Evolutionary conservation across 2,329 filamentous ascomycete species (phyloP), one percentile per base, ranked within the genome.

Genomic region (Colletotrichum echinochloae): DNA sequence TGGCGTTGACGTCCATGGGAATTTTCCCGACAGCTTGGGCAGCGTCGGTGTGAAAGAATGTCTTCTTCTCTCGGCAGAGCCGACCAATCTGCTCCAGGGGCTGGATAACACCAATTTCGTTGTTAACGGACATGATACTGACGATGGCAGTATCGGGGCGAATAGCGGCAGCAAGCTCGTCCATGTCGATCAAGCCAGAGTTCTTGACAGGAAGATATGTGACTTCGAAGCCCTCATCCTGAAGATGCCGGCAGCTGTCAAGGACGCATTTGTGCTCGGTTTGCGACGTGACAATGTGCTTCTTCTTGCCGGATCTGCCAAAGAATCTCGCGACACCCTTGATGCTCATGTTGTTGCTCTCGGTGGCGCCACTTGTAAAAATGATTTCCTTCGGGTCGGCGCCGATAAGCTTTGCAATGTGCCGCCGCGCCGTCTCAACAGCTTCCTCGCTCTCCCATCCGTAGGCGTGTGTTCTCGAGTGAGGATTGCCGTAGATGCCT

Each of bases 331-430:
- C 95, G 11, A 99, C 95, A 73, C 96, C 96, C 84, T 99, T 99
- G 84, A 99, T 94, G 82, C 94, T 97, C 96, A 99, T 99, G 78
- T 99, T 99, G 83, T 99, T 99, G 79, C 94, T 98, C 85, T 99
- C 96, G 0, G 96, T 99, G 20, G 96, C 96, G 65, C 96, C 96
- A 77, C 95, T 98, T 8, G 96, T 99, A 83, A 99, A 98, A 77
- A 99, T 97, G 74, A 99, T 98, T 80, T 99, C 96, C 83, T 99
- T 99, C 7, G 96, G 86, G 79, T 99, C 94, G 35, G 96, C 96
- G 33, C 95, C 95, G 74, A 99, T 96, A 65, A 99, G 88, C 48
- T 87, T 87, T 3, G 96, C 96, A 74, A 98, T 87, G 78, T 98
- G 89, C 76, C 88, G 88, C 76, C 96, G 90, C 52, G 96, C 95